phyloP scores from a whole-genome alignment of 2,329 filamentous ascomycete species.

The Diplodia intermedia region DNA sequence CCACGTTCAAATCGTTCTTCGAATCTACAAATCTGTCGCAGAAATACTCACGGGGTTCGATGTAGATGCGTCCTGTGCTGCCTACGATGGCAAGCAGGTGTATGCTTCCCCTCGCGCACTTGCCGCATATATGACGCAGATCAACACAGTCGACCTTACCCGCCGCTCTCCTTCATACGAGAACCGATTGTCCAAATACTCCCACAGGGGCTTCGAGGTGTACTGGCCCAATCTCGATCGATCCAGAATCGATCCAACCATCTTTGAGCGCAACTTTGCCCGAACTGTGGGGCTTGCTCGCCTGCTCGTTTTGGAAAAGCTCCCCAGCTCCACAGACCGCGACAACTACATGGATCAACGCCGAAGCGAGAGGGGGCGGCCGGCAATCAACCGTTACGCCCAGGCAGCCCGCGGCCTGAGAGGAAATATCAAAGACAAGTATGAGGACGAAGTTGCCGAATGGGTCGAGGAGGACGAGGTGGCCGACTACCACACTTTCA shows the following conservation, averaged over 20 bases:
- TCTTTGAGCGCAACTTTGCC: slow-evolving; percentile 81
- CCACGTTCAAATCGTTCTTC: slow-evolving; percentile 84
- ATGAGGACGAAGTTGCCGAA: slow-evolving; percentile 83
- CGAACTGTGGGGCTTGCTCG: slow-evolving; percentile 79
- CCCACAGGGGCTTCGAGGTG: slow-evolving; percentile 82
- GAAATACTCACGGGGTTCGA: slow-evolving; percentile 90
- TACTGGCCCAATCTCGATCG: slow-evolving; percentile 79
- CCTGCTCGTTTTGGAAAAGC: slow-evolving; percentile 77
- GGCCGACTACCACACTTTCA: slow-evolving; percentile 74
- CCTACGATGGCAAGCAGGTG: slow-evolving; percentile 81
- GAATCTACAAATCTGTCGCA: slow-evolving; percentile 82
- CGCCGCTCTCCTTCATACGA: slow-evolving; percentile 86
- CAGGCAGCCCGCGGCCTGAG: slow-evolving; percentile 52
- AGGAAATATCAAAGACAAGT: slow-evolving; percentile 77
- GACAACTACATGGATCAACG: slow-evolving; percentile 75
- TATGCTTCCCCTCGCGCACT: slow-evolving; percentile 79
- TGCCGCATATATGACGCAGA: slow-evolving; percentile 79
- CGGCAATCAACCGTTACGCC: slow-evolving; percentile 55
- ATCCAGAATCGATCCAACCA: slow-evolving; percentile 80
- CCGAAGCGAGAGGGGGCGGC: slow-evolving; percentile 74
- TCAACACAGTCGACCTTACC: slow-evolving; percentile 79
- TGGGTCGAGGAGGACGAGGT: slow-evolving; percentile 81
- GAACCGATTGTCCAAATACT: slow-evolving; percentile 85
- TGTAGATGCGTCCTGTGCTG: slow-evolving; percentile 82
- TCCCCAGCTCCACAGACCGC: slow-evolving; percentile 72